A percentile compares a stretch with the other conserved stretches of the same genome.
Evolutionary conservation across 1,284 basidiomycete genomes (phyloP).

Genomic region (Cronartium ribicola): DNA sequence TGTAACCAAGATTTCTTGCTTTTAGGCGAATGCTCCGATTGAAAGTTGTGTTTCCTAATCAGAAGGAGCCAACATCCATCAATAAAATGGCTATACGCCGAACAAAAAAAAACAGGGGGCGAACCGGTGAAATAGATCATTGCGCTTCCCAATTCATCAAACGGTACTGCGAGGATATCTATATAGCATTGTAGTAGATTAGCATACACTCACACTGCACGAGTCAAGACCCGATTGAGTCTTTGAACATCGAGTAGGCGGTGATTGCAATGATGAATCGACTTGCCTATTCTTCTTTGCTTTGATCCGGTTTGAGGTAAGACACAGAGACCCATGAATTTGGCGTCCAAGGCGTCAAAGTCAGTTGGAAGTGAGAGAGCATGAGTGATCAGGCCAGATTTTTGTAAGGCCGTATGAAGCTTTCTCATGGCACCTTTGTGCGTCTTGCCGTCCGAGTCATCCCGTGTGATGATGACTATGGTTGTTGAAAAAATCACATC

Average conservation of each 20-base stretch:
- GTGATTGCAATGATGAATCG: slow-evolving; percentile 55
- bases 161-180: slow-evolving; percentile 73
- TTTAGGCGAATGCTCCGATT: slow-evolving; percentile 81
- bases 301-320: slow-evolving; percentile 11
- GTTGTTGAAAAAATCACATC: too few relatives aligned
- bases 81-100: slow-evolving; percentile 50
- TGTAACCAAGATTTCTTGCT: slow-evolving; percentile 73
- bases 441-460: slow-evolving; percentile 38
- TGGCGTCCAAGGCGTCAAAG: neutral
- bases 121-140: slow-evolving; percentile 77
- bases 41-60: slow-evolving; percentile 72
- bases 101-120: slow-evolving; percentile 48
- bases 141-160: slow-evolving; percentile 70
- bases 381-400: slow-evolving; percentile 61
- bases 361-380: slow-evolving; percentile 3
- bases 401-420: slow-evolving; percentile 62
- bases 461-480: slow-evolving; percentile 16
- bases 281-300: slow-evolving; percentile 62
- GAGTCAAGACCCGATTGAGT: too few relatives aligned
- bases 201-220: too few relatives aligned
- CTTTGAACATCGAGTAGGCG: slow-evolving; percentile 66
- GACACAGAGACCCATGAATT: neutral
- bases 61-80: neutral
- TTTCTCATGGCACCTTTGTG: slow-evolving; percentile 59
- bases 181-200: slow-evolving; percentile 11